Conservation (phyloP, 148 eudicot species). For the Rhododendron kiyosumense region DNA sequence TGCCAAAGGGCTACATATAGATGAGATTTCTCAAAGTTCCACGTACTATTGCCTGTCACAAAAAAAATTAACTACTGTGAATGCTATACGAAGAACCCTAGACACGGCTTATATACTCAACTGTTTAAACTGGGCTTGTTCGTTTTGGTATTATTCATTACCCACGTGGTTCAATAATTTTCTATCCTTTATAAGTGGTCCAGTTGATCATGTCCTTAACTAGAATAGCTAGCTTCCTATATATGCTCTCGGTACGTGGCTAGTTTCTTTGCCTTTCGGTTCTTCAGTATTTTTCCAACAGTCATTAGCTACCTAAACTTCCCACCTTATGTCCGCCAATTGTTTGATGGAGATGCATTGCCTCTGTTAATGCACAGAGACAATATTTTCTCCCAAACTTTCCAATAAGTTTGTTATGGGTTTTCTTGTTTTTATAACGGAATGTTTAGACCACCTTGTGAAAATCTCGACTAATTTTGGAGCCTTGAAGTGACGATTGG, state of each 20-base stretch:
- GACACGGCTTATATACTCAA: too few species aligned
- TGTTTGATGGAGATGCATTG: neutral
- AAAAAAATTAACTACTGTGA: too few species aligned
- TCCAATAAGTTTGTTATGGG: neutral
- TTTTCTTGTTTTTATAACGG: too few species aligned
- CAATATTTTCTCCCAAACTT: neutral
- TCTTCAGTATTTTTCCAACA: neutral
- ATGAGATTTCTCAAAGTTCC: too few species aligned
- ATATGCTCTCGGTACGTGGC: neutral
- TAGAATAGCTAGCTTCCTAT: neutral
- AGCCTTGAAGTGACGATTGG: neutral
- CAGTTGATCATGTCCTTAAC: neutral
- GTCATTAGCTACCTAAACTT: neutral
- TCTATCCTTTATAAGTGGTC: neutral
- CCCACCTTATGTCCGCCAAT: neutral
- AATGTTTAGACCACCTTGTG: neutral
- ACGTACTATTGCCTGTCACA: too few species aligned
- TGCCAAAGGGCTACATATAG: too few species aligned
- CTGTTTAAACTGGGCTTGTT: too few species aligned
- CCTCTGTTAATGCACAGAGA: neutral
- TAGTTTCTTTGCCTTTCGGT: neutral
- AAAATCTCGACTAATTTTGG: too few species aligned
- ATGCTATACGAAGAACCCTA: too few species aligned
- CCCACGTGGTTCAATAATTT: neutral
- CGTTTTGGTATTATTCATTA: too few species aligned